Conservation (phyloP, 768 basidiomycete species). For the Podaxis sp. region DNA sequence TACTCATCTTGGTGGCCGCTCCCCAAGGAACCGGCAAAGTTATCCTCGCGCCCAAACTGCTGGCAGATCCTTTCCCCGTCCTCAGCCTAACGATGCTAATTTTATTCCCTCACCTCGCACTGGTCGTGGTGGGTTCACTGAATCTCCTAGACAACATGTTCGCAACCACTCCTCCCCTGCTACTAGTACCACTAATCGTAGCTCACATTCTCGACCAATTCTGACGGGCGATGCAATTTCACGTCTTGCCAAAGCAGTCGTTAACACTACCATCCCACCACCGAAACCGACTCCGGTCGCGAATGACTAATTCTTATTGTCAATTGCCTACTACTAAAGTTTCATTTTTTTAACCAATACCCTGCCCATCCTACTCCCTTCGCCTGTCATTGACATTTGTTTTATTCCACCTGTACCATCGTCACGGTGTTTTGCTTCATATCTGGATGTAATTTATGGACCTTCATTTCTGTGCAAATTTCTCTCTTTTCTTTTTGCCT, state of each 20-base stretch:
- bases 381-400: neutral
- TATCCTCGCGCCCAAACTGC: constrained; percentile 59
- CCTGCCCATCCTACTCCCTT: neutral
- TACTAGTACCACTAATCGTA: constrained; percentile 27
- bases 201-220: constrained; percentile 48
- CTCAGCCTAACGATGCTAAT: constrained; percentile 21
- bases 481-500: neutral
- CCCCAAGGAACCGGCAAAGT: constrained; percentile 27
- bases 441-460: constrained; percentile 11
- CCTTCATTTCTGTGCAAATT: neutral
- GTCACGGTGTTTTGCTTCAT: neutral
- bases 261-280: constrained; percentile 24
- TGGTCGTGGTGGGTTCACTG: constrained; percentile 40
- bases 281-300: constrained; percentile 17
- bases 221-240: constrained; percentile 72
- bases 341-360: neutral
- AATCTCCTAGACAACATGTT: constrained; percentile 37
- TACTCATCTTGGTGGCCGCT: constrained; percentile 12
- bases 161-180: constrained; percentile 70
- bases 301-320: neutral
- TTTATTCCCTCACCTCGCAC: constrained; percentile 34
- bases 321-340: neutral
- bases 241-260: constrained; percentile 59
- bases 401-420: neutral
- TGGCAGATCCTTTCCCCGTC: constrained; percentile 35